phyloP scores from a whole-genome alignment of 768 basidiomycete genomes.

The Suillus luteus region DNA sequence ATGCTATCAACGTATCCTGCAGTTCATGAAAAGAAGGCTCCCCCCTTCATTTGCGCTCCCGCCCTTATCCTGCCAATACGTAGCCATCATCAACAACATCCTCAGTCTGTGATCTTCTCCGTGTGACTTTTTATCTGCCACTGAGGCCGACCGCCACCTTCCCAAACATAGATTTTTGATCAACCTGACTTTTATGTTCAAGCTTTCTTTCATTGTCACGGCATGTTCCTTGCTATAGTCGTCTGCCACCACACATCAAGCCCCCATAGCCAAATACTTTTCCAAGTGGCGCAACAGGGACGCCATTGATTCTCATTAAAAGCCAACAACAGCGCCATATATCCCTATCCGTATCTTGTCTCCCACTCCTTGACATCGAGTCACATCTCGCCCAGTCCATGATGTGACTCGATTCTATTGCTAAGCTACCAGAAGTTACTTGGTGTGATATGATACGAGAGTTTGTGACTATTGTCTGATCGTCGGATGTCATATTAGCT shows the following conservation, averaged over 20 bases:
- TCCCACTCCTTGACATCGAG: neutral
- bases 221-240: neutral
- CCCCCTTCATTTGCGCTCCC: constrained; percentile 1
- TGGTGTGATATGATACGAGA: constrained; percentile 9
- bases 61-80: constrained; percentile 9
- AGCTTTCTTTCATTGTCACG: neutral
- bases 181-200: neutral
- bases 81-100: neutral
- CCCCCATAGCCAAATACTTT: neutral
- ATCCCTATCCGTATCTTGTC: constrained; percentile 4
- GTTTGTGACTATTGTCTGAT: neutral
- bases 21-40: constrained; percentile 1
- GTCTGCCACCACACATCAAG: neutral
- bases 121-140: constrained; percentile 1
- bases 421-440: constrained; percentile 7
- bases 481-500: constrained; percentile 3
- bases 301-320: neutral
- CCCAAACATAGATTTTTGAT: constrained; percentile 1
- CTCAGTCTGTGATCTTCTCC: neutral
- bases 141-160: constrained; percentile 7
- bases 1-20: constrained; percentile 2
- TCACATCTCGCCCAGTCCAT: neutral
- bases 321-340: neutral
- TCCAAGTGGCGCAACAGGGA: neutral
- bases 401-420: neutral